These are phyloP conservation scores for Gautieria morchelliformis DNA, from an alignment of 768 basidiomycete species.

Conservation along the genomic window DNA sequence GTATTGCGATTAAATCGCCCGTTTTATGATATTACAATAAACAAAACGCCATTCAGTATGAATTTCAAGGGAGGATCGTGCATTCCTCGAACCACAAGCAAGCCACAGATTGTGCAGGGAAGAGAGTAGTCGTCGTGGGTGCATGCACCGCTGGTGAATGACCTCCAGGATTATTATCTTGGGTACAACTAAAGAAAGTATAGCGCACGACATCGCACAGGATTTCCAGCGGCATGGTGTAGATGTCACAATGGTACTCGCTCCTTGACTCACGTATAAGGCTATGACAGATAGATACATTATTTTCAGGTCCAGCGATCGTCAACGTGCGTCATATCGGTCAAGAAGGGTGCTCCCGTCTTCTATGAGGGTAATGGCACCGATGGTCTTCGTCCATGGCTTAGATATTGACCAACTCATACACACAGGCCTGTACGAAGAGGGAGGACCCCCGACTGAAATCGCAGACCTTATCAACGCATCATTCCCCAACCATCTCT, in stretches of 20 bases:
- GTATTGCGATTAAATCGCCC: background rate
- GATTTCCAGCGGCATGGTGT: constrained; percentile 37
- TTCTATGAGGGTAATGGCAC: constrained; percentile 20
- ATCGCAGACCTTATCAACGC: constrained; percentile 42
- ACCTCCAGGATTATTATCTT: background rate
- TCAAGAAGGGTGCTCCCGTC: constrained; percentile 28
- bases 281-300: constrained; percentile 13
- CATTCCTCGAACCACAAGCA: constrained; percentile 50
- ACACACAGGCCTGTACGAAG: constrained; percentile 28
- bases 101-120: constrained; percentile 50
- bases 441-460: constrained; percentile 39
- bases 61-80: constrained; percentile 51
- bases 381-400: background rate
- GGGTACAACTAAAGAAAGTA: background rate
- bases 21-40: background rate
- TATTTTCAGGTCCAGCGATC: constrained; percentile 34
- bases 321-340: constrained; percentile 45
- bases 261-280: constrained; percentile 1
- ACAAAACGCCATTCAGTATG: constrained; percentile 26
- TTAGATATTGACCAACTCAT: background rate
- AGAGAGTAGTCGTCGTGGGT: constrained; percentile 64
- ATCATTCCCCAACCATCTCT: constrained; percentile 33
- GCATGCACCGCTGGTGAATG: constrained; percentile 46
- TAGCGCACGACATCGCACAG: constrained; percentile 41
- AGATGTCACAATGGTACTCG: constrained; percentile 20